A percentile compares a stretch with the other conserved stretches of the same genome.
These are phyloP conservation scores for Pseudopediastrum boryanum DNA, from an alignment of 139 green algal species.

Conservation along the genomic window DNA sequence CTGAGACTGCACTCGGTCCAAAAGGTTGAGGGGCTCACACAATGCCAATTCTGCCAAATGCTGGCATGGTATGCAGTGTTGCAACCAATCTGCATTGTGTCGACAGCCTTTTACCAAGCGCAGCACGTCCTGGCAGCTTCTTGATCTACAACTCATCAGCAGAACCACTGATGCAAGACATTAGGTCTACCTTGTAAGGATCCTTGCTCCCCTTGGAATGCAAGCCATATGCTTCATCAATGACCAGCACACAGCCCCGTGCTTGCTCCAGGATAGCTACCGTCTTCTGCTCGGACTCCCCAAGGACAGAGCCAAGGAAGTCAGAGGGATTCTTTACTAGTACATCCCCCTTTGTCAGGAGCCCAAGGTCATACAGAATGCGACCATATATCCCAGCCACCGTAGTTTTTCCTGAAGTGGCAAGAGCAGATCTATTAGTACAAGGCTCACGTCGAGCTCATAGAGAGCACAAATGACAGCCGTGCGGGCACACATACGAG, in stretches of 20 bases:
- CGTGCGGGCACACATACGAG: too few relatives aligned
- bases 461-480: too few relatives aligned
- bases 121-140: too few relatives aligned
- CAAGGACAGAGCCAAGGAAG: constrained; percentile 35
- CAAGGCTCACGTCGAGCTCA: too few relatives aligned
- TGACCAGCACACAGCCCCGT: constrained; percentile 54
- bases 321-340: constrained; percentile 32
- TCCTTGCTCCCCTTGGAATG: constrained; percentile 20
- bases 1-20: too few relatives aligned
- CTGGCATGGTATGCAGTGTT: not conserved
- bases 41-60: not conserved
- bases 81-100: too few relatives aligned
- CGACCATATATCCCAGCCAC: constrained; percentile 51
- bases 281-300: constrained; percentile 48
- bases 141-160: too few relatives aligned
- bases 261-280: constrained; percentile 46
- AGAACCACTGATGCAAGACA: too few relatives aligned
- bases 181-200: constrained; percentile 42
- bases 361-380: constrained; percentile 48
- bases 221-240: constrained; percentile 57
- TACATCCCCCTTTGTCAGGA: constrained; percentile 56
- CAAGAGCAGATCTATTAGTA: too few relatives aligned
- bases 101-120: too few relatives aligned
- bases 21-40: too few relatives aligned
- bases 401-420: constrained; percentile 63